Evolutionary conservation across 2,329 filamentous ascomycete species (phyloP), one percentile per base, ranked within the genome.

Genomic region (Dactylellina cionopaga): DNA sequence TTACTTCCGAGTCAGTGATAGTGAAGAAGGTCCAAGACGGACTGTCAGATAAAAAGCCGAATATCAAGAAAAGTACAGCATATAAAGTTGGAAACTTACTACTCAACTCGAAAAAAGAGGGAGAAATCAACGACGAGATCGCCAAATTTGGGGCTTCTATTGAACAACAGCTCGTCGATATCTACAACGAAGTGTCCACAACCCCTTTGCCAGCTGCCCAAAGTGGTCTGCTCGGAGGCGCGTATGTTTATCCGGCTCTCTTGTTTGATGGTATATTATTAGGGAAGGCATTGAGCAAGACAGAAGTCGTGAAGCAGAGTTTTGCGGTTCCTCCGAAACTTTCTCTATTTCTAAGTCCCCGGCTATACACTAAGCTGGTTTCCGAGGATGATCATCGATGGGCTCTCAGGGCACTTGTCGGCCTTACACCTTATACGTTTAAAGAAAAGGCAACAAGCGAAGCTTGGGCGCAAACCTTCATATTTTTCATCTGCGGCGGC

Each of bases 281-380:
- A 11, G 68, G 68, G 5, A 47, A 65, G 37, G 37, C 25, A n/a
- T 31, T 72, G 24, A 89, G 90, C 77, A 89, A 88, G 76, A 84
- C 86, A 22, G 83, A 86, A 27, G 81, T 92, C 24, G 80, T 85
- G 22, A 86, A 88, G 52, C 88, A 92, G 76, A 87, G 87, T 9
- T 83, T 96, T 70, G 84, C 85, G 1, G 80, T 88, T 35, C 88
- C 89, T n/a, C 88, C 91, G 0, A 96, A 96, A 79, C 89, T 91
- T 11, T 96, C 94, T 0, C 95, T 96, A 79, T 83, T 98, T 17
- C 84, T 98, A 4, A 96, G 91, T 77, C 86, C 90, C 31, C 90
- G 91, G 73, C 87, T 96, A 3, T 98, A 95, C 80, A 88, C 89
- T 35, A 97, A 96, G 78, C 78, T 96, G 22, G 84, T 85, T 1